These are phyloP conservation scores for Zoysia pacifica DNA, from an alignment of 176 grass and related monocot genomes.

Conservation along the genomic window DNA sequence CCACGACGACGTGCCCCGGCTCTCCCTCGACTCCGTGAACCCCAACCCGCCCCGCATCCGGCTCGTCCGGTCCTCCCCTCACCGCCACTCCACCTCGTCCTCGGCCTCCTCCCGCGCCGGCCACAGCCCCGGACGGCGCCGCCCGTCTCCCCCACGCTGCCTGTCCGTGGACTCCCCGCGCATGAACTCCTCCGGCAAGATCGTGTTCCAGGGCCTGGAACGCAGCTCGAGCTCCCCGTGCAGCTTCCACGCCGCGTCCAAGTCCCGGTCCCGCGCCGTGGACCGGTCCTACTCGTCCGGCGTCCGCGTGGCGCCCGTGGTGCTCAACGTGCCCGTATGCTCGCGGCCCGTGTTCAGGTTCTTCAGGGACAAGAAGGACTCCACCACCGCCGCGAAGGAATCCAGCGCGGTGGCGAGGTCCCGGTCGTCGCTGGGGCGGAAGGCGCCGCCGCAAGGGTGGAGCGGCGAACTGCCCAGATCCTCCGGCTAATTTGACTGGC, in stretches of 20 bases:
- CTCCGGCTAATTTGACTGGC: constrained; percentile 33
- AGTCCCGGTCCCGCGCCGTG: constrained; percentile 49
- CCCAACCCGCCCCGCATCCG: constrained; percentile 56
- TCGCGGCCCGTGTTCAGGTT: constrained; percentile 80
- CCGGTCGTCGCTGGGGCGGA: constrained; percentile 45
- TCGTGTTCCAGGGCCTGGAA: constrained; percentile 89
- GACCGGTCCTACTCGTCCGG: constrained; percentile 86
- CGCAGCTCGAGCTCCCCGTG: constrained; percentile 89
- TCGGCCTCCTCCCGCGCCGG: constrained; percentile 26
- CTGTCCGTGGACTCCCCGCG: constrained; percentile 65
- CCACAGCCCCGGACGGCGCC: constrained; percentile 34
- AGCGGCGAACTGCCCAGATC: constrained; percentile 52
- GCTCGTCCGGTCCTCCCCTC: constrained; percentile 41
- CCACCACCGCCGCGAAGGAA: constrained; percentile 7
- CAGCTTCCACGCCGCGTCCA: constrained; percentile 64
- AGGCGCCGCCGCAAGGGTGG: constrained; percentile 32
- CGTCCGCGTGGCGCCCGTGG: constrained; percentile 71
- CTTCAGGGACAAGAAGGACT: constrained; percentile 75
- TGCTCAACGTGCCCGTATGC: constrained; percentile 88
- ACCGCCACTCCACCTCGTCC: constrained; percentile 31
- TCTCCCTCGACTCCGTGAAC: constrained; percentile 74
- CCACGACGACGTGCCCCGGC: constrained; percentile 71
- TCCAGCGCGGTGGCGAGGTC: not conserved
- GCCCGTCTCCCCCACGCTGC: constrained; percentile 14
- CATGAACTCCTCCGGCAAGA: constrained; percentile 90